Evolutionary conservation across 2,329 filamentous ascomycete genomes (phyloP), one percentile per base, ranked within the genome.

Genomic region (Mariannaea sp.): DNA sequence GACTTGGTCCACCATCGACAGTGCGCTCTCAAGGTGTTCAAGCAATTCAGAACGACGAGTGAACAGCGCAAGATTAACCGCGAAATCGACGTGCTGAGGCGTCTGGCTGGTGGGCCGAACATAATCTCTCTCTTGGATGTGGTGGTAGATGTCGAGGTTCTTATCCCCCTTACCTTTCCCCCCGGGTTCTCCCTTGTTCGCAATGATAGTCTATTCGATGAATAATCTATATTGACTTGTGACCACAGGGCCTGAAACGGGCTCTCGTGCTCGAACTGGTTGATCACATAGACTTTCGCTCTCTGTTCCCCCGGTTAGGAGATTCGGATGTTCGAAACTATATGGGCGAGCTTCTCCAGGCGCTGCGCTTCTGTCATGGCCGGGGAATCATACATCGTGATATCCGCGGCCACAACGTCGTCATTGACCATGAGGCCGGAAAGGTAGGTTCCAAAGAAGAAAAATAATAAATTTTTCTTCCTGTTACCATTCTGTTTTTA

Each of bases 381-480:
- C 13, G 22, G 29, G 36, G 36, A 16, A 38, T 53, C 12, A 53
- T 53, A 27, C 50, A 53, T n/a, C 43, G 50, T 20, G 50, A 53
- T n/a, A n/a, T 53, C 3, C 29, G 50, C 14, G 43, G 43, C 16
- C 50, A 53, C 22, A 48, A 53, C 29, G 36, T 53, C 4, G 43
- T 30, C 9, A 53, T 53, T 20, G 36, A 53, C 17, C 50, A 36
- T 8, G 4, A 22, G 20, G 14, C 16, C 9, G 42, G n/a, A 20
- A 46, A 48, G 36, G 50, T 47, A 32, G 24, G n/a, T n/a, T n/a
- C n/a, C n/a, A n/a, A n/a, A n/a, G n/a, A n/a, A n/a, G n/a, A n/a
- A n/a, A n/a, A n/a, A n/a, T n/a, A n/a, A n/a, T n/a, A n/a, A n/a
- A n/a, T n/a, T n/a, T n/a, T n/a, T n/a, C n/a, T n/a, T n/a, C n/a